phyloP scores from a whole-genome alignment of 108 stramenopile genomes.

The Licmophora abbreviata region DNA sequence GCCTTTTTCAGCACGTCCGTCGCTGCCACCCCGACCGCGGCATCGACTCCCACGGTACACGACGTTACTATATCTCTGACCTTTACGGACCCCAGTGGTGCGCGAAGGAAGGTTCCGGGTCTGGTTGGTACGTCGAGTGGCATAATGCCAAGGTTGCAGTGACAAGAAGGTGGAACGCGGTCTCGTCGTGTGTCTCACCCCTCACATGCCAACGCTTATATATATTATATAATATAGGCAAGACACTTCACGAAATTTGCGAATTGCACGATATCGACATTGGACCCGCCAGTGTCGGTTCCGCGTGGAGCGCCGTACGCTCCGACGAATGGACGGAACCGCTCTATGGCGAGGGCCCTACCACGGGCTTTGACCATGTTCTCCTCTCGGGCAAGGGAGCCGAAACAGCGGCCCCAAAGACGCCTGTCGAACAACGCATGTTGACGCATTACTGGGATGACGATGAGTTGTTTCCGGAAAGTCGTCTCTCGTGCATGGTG shows the following conservation, averaged over 20 bases:
- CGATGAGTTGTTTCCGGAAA: constrained; percentile 74
- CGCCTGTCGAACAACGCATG: constrained; percentile 42
- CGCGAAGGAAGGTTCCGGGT: constrained; percentile 67
- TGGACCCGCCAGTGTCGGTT: constrained; percentile 56
- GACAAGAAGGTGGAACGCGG: not conserved
- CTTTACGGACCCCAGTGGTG: constrained; percentile 79
- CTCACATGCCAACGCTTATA: not conserved
- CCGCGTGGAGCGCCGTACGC: constrained; percentile 38
- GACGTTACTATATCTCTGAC: constrained; percentile 71
- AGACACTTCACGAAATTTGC: constrained; percentile 65
- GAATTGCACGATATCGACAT: constrained; percentile 74
- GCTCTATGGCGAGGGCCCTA: constrained; percentile 80
- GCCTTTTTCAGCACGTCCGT: constrained; percentile 26
- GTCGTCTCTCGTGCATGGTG: constrained; percentile 66
- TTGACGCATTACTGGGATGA: constrained; percentile 81
- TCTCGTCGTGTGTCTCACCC: not conserved
- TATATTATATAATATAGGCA: constrained; percentile 18
- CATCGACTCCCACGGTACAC: constrained; percentile 52
- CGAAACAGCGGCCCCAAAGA: constrained; percentile 41
- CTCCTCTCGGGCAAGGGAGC: constrained; percentile 58
- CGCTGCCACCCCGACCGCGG: constrained; percentile 9
- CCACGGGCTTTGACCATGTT: constrained; percentile 82
- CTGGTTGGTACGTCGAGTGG: constrained; percentile 47
- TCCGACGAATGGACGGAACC: constrained; percentile 74
- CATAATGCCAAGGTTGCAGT: not conserved